Conservation (phyloP, 2,329 filamentous ascomycete genomes). For the Sarocladium brachiariae region DNA sequence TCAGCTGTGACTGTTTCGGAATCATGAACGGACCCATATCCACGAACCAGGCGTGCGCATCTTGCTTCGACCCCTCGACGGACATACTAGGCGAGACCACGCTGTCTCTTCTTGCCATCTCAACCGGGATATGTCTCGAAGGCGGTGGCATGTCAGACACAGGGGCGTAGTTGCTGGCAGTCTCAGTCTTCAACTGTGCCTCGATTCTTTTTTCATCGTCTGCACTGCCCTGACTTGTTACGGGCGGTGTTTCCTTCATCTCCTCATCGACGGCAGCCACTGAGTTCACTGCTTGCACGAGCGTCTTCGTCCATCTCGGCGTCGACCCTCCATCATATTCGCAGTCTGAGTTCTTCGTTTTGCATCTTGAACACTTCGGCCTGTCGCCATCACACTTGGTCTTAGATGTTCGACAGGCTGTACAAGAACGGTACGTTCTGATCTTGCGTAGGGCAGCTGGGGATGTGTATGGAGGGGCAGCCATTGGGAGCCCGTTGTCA, state of each 20-base stretch:
- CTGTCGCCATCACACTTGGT: conserved; percentile 35
- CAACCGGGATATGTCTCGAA: background rate
- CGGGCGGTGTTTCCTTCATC: background rate
- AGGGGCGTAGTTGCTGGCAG: background rate
- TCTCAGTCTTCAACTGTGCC: background rate
- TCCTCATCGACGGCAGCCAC: background rate
- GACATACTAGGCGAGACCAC: background rate
- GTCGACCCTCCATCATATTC: conserved; percentile 30
- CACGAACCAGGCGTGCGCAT: background rate
- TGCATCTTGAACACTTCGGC: conserved; percentile 30
- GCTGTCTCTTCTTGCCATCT: background rate
- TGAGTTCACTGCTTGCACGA: background rate
- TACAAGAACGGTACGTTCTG: conserved; percentile 33
- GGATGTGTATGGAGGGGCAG: conserved; percentile 16
- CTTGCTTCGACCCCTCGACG: background rate
- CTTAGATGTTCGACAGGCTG: conserved; percentile 31
- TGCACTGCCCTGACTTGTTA: background rate
- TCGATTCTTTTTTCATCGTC: background rate
- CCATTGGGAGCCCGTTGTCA: conserved; percentile 22
- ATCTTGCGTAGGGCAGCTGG: conserved; percentile 29
- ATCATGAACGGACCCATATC: background rate
- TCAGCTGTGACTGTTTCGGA: background rate
- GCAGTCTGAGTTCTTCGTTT: conserved; percentile 27
- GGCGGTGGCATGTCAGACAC: background rate
- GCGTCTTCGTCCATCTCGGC: conserved; percentile 4